Evolutionary conservation across 2,329 filamentous ascomycete species (phyloP).

Genomic region (Xylaria arbuscula): DNA sequence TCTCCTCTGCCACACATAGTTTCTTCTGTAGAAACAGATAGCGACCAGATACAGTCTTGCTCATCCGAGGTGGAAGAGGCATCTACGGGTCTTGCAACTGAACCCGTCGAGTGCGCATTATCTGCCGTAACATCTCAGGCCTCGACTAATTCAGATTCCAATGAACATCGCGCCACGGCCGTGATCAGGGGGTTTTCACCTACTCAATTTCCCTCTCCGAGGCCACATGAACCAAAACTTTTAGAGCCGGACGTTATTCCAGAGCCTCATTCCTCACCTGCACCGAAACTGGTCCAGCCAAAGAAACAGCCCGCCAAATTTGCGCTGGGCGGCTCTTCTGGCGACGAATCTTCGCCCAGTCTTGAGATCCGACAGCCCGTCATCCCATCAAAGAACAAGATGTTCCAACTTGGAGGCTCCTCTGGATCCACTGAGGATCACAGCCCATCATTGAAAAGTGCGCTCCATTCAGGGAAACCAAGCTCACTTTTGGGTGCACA

Average conservation of each 20-base stretch:
- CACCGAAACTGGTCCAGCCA: slow-evolving; percentile 74
- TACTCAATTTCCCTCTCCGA: slow-evolving; percentile 65
- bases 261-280: slow-evolving; percentile 66
- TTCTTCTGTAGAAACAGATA: slow-evolving; percentile 56
- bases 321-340: slow-evolving; percentile 80
- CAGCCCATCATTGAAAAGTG: slow-evolving; percentile 72
- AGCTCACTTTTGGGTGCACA: slow-evolving; percentile 56
- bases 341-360: slow-evolving; percentile 79
- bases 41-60: slow-evolving; percentile 56
- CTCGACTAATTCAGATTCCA: slow-evolving; percentile 58
- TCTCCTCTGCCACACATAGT: slow-evolving; percentile 62
- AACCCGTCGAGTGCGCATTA: slow-evolving; percentile 45
- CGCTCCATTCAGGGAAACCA: slow-evolving; percentile 59
- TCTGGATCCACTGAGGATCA: slow-evolving; percentile 84
- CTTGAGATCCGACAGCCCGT: slow-evolving; percentile 56
- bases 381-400: slow-evolving; percentile 53
- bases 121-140: slow-evolving; percentile 35
- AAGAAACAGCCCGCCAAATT: slow-evolving; percentile 73
- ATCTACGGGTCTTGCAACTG: slow-evolving; percentile 50
- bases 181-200: slow-evolving; percentile 91
- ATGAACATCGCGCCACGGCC: slow-evolving; percentile 52
- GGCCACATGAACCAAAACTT: slow-evolving; percentile 61
- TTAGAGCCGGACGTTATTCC: slow-evolving; percentile 69
- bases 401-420: slow-evolving; percentile 66
- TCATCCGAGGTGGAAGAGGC: slow-evolving; percentile 68